Evolutionary conservation across 2,329 filamentous ascomycete species (phyloP).

Genomic region (Colletotrichum shisoi): DNA sequence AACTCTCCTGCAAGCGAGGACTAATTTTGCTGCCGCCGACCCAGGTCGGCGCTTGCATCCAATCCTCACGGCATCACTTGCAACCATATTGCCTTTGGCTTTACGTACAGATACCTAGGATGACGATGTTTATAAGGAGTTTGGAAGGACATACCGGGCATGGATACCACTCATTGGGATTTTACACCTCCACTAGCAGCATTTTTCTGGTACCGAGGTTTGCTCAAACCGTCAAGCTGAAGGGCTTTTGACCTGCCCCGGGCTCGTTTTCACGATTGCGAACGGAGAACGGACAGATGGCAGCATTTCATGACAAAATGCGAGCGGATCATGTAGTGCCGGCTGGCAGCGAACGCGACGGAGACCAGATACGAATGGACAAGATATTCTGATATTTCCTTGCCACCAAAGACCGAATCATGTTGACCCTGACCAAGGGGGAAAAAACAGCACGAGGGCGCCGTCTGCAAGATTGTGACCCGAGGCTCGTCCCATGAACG

Average conservation of each 20-base stretch:
- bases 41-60: conserved; percentile 11
- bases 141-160: conserved; percentile 29
- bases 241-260: conserved; percentile 5
- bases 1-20: conserved; percentile 32
- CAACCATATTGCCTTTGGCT: conserved; percentile 17
- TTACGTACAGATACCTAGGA: conserved; percentile 33
- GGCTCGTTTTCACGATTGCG: conserved; percentile 22
- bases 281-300: conserved; percentile 12
- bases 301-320: conserved; percentile 30
- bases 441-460: background rate
- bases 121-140: conserved; percentile 33
- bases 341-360: conserved; percentile 23
- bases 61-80: conserved; percentile 21
- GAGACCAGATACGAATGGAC: conserved; percentile 26
- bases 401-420: background rate
- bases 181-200: conserved; percentile 25
- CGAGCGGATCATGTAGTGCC: conserved; percentile 19
- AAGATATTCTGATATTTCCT: conserved; percentile 19
- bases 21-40: conserved; percentile 11
- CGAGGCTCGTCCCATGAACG: conserved; percentile 36
- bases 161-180: conserved; percentile 29
- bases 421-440: background rate
- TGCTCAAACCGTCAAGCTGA: background rate
- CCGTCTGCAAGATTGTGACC: background rate
- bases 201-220: conserved; percentile 12